Evolutionary conservation across 1,284 basidiomycete species (phyloP).

Genomic region (Coniferiporia sulphurascens): DNA sequence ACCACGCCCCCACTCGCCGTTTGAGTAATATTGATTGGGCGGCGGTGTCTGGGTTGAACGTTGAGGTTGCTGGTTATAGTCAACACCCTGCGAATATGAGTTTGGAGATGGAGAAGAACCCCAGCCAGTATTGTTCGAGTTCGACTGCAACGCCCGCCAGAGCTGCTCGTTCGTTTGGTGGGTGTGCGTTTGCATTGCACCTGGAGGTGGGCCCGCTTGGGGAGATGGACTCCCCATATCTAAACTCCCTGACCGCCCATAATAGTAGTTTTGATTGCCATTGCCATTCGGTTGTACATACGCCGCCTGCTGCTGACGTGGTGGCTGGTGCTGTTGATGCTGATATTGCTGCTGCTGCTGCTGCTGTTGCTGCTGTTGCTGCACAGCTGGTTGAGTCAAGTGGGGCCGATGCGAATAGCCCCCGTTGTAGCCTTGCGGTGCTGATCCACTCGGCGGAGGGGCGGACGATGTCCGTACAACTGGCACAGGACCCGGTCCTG

Average conservation of each 20-base stretch:
- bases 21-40: slow-evolving; percentile 34
- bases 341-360: too few species aligned
- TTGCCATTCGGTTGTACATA: slow-evolving; percentile 15
- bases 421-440: slow-evolving; percentile 19
- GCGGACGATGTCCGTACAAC: slow-evolving; percentile 19
- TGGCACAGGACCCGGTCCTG: slow-evolving; percentile 25
- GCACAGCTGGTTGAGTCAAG: neutral
- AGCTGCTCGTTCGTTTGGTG: slow-evolving; percentile 29
- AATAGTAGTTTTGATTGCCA: slow-evolving; percentile 15
- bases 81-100: slow-evolving; percentile 25
- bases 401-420: slow-evolving; percentile 5
- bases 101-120: slow-evolving; percentile 34
- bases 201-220: slow-evolving; percentile 42
- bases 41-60: slow-evolving; percentile 36
- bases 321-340: too few species aligned
- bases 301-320: neutral
- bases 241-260: slow-evolving; percentile 13
- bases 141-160: slow-evolving; percentile 26
- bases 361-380: neutral
- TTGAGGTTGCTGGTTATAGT: slow-evolving; percentile 21
- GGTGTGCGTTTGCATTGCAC: slow-evolving; percentile 46
- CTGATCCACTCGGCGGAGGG: slow-evolving; percentile 22
- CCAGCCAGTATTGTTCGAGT: slow-evolving; percentile 20
- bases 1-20: slow-evolving; percentile 24
- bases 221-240: slow-evolving; percentile 2